These are phyloP conservation scores for Talaromyces sp. DNA, from an alignment of 2,329 filamentous ascomycete species.

Conservation along the genomic window DNA sequence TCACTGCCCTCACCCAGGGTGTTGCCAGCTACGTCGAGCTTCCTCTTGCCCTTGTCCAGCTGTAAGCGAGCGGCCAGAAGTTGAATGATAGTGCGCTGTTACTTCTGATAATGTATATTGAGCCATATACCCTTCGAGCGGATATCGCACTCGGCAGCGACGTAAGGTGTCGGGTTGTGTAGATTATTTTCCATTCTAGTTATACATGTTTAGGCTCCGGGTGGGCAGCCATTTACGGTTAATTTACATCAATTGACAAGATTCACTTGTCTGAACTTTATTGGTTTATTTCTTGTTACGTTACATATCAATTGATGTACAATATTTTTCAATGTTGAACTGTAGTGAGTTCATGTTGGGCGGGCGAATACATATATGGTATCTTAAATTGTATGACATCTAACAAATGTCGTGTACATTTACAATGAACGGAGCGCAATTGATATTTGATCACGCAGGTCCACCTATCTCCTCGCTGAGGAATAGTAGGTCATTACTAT, in stretches of 20 bases:
- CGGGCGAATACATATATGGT: no score
- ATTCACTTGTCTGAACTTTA: neutral
- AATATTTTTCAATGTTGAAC: no score
- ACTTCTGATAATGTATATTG: neutral
- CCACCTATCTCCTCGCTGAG: no score
- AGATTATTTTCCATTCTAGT: neutral
- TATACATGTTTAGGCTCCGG: neutral
- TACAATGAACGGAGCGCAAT: no score
- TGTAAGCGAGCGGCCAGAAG: neutral
- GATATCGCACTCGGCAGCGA: neutral
- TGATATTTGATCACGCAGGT: no score
- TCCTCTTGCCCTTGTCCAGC: constrained; percentile 7
- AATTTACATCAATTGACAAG: neutral
- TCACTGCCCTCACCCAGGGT: constrained; percentile 9
- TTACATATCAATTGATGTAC: no score
- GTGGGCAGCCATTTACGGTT: neutral
- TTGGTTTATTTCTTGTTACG: neutral
- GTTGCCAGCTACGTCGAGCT: constrained; percentile 2
- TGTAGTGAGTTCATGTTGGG: no score
- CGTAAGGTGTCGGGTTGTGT: neutral
- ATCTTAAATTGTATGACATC: no score
- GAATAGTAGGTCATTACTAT: no score
- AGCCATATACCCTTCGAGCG: neutral
- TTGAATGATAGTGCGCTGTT: neutral
- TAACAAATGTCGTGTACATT: no score